Evolutionary conservation across 2,329 filamentous ascomycete species (phyloP).

Genomic region (Penicillium psychrosexuale): DNA sequence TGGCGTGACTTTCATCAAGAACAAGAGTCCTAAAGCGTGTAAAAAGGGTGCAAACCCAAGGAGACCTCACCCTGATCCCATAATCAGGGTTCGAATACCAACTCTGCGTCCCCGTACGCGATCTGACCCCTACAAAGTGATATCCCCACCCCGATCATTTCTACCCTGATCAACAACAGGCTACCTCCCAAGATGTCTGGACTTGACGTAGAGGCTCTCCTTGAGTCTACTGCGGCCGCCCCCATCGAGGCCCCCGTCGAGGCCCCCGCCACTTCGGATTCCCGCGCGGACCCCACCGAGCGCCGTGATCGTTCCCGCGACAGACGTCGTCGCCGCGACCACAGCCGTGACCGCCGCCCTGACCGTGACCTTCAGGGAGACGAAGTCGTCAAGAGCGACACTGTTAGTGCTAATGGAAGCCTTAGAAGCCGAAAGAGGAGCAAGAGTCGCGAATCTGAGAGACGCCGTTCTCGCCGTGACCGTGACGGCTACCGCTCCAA

Average conservation of each 20-base stretch:
- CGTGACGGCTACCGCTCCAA: slow-evolving; percentile 55
- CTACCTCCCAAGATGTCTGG: slow-evolving; percentile 56
- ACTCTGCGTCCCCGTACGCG: slow-evolving; percentile 22
- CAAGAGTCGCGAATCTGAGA: slow-evolving; percentile 72
- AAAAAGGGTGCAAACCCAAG: background rate
- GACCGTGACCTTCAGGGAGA: slow-evolving; percentile 55
- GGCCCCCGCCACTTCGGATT: slow-evolving; percentile 43
- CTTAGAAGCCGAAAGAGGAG: slow-evolving; percentile 79
- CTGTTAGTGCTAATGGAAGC: slow-evolving; percentile 65
- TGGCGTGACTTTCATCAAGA: background rate
- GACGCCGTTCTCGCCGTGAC: slow-evolving; percentile 67
- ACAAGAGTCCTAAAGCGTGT: background rate
- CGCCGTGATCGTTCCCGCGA: slow-evolving; percentile 58
- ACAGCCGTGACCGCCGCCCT: slow-evolving; percentile 54
- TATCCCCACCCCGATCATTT: slow-evolving; percentile 24
- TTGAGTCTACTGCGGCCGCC: slow-evolving; percentile 73
- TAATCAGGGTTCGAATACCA: slow-evolving; percentile 37
- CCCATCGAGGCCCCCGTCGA: slow-evolving; percentile 42
- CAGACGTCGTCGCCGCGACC: slow-evolving; percentile 57
- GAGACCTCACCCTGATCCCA: background rate
- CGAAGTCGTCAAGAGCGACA: slow-evolving; percentile 64
- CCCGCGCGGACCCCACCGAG: slow-evolving; percentile 53
- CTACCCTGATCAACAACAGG: slow-evolving; percentile 10
- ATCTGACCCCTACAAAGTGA: slow-evolving; percentile 42
- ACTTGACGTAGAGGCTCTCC: slow-evolving; percentile 82